Evolutionary conservation across 1,284 basidiomycete species (phyloP).

Genomic region (Pholiota adiposa): DNA sequence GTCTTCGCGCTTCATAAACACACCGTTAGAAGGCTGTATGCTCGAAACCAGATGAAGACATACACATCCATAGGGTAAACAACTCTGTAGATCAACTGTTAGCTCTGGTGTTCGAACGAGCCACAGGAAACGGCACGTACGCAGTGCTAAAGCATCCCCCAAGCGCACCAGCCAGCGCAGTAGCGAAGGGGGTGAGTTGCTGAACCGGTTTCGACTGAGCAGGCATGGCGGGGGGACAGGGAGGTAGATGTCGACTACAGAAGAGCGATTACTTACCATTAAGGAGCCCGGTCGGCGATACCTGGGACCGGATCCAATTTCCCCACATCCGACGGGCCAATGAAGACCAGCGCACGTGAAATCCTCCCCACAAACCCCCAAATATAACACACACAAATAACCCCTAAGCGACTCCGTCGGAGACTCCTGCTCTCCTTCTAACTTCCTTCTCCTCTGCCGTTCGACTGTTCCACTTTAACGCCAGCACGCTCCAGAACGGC

Average conservation of each 20-base stretch:
- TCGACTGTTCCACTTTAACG: neutral
- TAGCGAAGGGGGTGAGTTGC: slow-evolving; percentile 87
- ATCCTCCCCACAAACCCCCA: neutral
- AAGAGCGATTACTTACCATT: slow-evolving; percentile 7
- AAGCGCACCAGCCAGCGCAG: slow-evolving; percentile 93
- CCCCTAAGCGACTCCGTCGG: neutral
- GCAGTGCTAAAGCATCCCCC: slow-evolving; percentile 93
- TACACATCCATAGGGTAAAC: slow-evolving; percentile 97
- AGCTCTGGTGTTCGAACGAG: neutral
- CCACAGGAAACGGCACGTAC: slow-evolving; percentile 53
- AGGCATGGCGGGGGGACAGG: slow-evolving; percentile 44
- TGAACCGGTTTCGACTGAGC: slow-evolving; percentile 59
- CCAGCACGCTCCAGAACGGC: neutral
- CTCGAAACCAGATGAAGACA: slow-evolving; percentile 36
- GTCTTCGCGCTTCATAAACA: slow-evolving; percentile 83
- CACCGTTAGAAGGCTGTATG: slow-evolving; percentile 2
- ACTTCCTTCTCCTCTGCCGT: neutral
- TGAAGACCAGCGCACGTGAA: slow-evolving; percentile 21
- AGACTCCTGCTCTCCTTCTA: neutral
- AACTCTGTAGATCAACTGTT: slow-evolving; percentile 51
- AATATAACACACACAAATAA: neutral
- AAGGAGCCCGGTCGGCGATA: slow-evolving; percentile 14
- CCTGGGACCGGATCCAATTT: slow-evolving; percentile 18
- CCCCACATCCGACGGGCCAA: neutral
- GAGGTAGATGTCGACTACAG: slow-evolving; percentile 16